These are phyloP conservation scores for Boletus hoseneyae DNA, from an alignment of 1,284 basidiomycete species.

Conservation along the genomic window DNA sequence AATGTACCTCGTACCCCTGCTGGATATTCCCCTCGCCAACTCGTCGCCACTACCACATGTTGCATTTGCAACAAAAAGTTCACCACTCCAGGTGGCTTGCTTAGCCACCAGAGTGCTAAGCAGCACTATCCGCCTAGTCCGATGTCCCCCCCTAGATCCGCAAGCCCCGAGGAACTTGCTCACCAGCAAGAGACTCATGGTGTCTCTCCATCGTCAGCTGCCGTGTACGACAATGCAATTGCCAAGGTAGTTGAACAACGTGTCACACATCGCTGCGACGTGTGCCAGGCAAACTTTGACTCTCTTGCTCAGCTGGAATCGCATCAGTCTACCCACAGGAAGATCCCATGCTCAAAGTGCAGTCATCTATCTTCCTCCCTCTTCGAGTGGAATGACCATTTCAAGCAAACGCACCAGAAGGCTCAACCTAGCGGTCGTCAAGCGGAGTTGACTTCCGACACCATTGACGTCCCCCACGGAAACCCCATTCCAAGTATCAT, in stretches of 20 bases:
- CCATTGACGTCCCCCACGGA: conserved; percentile 6
- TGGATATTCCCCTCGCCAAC: conserved; percentile 2
- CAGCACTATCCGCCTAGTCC: conserved; percentile 18
- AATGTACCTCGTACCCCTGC: conserved; percentile 1
- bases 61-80: conserved; percentile 29
- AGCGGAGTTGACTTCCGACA: conserved; percentile 1
- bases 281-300: conserved; percentile 22
- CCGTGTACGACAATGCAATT: background rate
- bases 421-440: conserved; percentile 7
- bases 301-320: conserved; percentile 21
- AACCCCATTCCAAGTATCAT: conserved; percentile 18
- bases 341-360: conserved; percentile 30
- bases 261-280: conserved; percentile 16
- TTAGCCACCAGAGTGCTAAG: conserved; percentile 25
- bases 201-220: background rate
- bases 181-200: conserved; percentile 4
- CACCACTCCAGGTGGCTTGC: conserved; percentile 16
- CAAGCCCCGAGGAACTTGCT: conserved; percentile 4
- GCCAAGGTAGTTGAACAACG: conserved; percentile 4
- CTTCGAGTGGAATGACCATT: conserved; percentile 30
- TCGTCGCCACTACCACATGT: conserved; percentile 16
- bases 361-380: conserved; percentile 20
- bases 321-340: conserved; percentile 23
- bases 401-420: conserved; percentile 19
- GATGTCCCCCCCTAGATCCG: conserved; percentile 5